These are phyloP conservation scores for Cladosporium velox DNA, from an alignment of 2,329 filamentous ascomycete species.

Conservation along the genomic window DNA sequence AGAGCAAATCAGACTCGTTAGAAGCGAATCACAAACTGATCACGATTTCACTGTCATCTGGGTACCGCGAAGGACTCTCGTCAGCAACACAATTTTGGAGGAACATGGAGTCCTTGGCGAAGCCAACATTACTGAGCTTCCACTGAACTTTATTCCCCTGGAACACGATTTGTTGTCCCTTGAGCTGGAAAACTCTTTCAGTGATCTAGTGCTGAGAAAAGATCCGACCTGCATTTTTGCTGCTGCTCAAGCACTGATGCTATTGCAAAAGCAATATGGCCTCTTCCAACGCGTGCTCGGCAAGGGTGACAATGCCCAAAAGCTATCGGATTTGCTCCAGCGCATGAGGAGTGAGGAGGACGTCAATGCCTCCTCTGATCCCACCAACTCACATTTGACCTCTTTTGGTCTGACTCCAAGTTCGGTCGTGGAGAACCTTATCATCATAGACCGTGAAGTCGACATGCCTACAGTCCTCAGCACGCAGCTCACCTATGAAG, in stretches of 20 bases:
- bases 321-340: constrained; percentile 79
- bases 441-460: constrained; percentile 93
- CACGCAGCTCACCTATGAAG: constrained; percentile 95
- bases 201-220: constrained; percentile 84
- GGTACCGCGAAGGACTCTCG: constrained; percentile 86
- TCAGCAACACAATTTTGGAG: constrained; percentile 89
- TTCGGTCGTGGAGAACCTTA: constrained; percentile 81
- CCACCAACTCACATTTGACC: constrained; percentile 48
- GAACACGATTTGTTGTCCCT: constrained; percentile 90
- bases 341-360: constrained; percentile 94
- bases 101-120: constrained; percentile 92
- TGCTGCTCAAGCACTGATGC: constrained; percentile 89
- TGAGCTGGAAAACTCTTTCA: constrained; percentile 83
- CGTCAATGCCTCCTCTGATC: constrained; percentile 45
- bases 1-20: constrained; percentile 91
- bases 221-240: constrained; percentile 90
- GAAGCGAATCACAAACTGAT: constrained; percentile 81
- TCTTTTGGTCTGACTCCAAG: constrained; percentile 76
- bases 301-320: constrained; percentile 92
- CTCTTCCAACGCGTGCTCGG: constrained; percentile 93
- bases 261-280: constrained; percentile 85
- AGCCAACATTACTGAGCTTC: constrained; percentile 82
- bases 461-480: constrained; percentile 90
- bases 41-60: constrained; percentile 98
- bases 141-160: constrained; percentile 85